Base-by-base conservation (phyloP, 495 filamentous ascomycete species). In the Mytilinidion resinicola region DNA sequence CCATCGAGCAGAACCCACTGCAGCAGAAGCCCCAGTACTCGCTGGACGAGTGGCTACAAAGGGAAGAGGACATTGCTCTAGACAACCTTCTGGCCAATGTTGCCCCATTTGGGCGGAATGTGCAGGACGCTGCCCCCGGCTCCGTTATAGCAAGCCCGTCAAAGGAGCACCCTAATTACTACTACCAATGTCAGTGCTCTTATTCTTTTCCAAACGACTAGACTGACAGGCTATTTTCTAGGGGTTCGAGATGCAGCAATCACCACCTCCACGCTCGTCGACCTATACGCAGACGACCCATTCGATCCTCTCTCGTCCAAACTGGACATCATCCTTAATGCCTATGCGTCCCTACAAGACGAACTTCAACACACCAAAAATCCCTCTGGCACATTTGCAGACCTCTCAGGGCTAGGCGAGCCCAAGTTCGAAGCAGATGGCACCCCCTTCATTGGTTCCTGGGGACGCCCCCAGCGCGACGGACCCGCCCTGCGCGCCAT, bases 401-500 rank as follows among this genome's bases (percentile, higher is more conserved):
- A 75, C 39, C 76, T 77, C 10, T 70, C 74, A 17, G 80, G 80
- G 8, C 75, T 86, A 15, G 83, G 78, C 15, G 83, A 86, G 50
- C 82, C 83, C 6, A 85, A 85, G 55, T 85, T 79, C 47, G 69
- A 81, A 44, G 76, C 76, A 17, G 70, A 85, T 66, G 74, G 75
- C 9, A 73, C 73, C 35, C 72, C 77, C 9, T 85, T 81, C 67
- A 74, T 73, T 19, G 82, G 76, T 34, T 62, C 75, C 1, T 86
- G 83, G 83, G 84, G 83, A 35, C 72, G 83, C 20, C 83, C 83
- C 20, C 83, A 86, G 66, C 71, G 78, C 35, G 83, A 86, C 65
- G 83, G 83, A 14, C 83, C 83, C 41, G 77, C 78, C 3, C 72
- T 80, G 30, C 64, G 78, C 9, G 74, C 75, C 17, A 69, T 78